A percentile compares a stretch with the other conserved stretches of the same genome.
phyloP scores from a whole-genome alignment of 129 eudicot species.

The Scalesia atractyloides region DNA sequence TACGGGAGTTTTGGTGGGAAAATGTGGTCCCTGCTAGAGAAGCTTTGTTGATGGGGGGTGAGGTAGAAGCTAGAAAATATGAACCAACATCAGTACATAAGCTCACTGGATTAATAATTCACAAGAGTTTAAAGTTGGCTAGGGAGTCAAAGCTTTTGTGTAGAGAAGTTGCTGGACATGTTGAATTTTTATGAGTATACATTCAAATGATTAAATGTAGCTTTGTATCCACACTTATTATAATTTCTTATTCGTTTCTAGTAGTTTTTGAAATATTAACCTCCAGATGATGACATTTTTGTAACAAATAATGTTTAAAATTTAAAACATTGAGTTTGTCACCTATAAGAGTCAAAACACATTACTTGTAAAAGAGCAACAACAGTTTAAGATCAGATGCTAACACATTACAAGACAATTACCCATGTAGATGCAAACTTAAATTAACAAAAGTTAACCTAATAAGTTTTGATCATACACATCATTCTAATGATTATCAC shows the following conservation, averaged over 20 bases:
- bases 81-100: slow-evolving; percentile 69
- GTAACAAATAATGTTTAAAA: too few species aligned
- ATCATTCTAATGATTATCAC: too few species aligned
- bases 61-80: slow-evolving; percentile 62
- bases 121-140: slow-evolving; percentile 68
- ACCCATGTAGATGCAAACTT: too few species aligned
- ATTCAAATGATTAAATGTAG: not conserved
- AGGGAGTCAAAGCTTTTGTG: slow-evolving; percentile 70
- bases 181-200: slow-evolving; percentile 49
- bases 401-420: too few species aligned
- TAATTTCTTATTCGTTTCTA: not conserved
- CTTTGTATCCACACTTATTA: not conserved
- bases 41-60: slow-evolving; percentile 59
- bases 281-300: not conserved
- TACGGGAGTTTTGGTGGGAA: slow-evolving; percentile 96
- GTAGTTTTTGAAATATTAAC: not conserved
- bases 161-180: slow-evolving; percentile 79
- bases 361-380: too few species aligned
- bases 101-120: slow-evolving; percentile 62
- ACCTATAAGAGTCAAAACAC: too few species aligned
- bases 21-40: slow-evolving; percentile 86
- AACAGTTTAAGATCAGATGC: too few species aligned
- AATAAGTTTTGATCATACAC: too few species aligned
- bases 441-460: too few species aligned
- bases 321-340: too few species aligned